Base-by-base conservation (phyloP, 2,329 filamentous ascomycete genomes). In the Diaporthe ilicicola region DNA sequence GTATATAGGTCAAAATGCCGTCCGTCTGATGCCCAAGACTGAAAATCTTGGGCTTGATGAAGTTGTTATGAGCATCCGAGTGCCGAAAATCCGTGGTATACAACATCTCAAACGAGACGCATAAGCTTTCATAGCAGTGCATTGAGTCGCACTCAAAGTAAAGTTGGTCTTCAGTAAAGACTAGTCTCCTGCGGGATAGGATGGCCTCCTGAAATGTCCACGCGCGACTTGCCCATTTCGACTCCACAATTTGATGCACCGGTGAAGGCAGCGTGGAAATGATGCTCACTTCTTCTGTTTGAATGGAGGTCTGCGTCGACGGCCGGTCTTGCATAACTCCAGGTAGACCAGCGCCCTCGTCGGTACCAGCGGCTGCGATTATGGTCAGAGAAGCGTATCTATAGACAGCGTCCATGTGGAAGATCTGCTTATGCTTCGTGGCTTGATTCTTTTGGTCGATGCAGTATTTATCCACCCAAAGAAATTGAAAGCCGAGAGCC, bases 211-310 rank as follows among this genome's bases (percentile, higher is more conserved):
- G 32, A 13, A 37, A 37, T 17, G 53, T 37, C 53, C 32, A 55
- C 9, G 53, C 32, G n/a, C 53, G 53, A 55, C 53, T 55, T 10
- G 53, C 53, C 53, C 53, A 55, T 55, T 55, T 55, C 29, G 32
- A 55, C 6, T 39, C 29, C n/a, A 37, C 32, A 12, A 55, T 37
- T n/a, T 55, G 53, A 24, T 37, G 12, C n/a, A 42, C 54, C 15
- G 54, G 34, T 39, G 54, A 42, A 3, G 48, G 48, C 4, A 51
- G 48, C 48, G 48, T 51, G 22, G 24, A 51, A 2, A 27, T 13
- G 48, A 51, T 51, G 9, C 22, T 24, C 0, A 51, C 48, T 17
- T 51, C 48, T 22, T 51, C 48, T 51, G 48, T 51, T 24, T 51
- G 48, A 6, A 51, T 51, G 17, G 5, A 51, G 12, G 48, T 51